A percentile compares a stretch with the other conserved stretches of the same genome.
Evolutionary conservation across 2,329 filamentous ascomycete genomes (phyloP).

Genomic region (Monascus ruber): DNA sequence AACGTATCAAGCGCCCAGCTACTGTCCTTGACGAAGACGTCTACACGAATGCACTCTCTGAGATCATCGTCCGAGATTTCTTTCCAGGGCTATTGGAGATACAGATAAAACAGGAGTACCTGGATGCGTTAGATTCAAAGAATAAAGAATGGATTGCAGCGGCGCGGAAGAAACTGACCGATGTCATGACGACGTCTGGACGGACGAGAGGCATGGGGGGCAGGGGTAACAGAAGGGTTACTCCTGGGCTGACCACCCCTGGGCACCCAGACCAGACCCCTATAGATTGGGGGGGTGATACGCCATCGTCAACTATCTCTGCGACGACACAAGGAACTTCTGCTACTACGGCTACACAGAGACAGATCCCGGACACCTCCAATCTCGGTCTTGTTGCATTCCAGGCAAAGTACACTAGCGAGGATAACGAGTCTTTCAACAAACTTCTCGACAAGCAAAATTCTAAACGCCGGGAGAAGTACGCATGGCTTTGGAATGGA

Average conservation of each 20-base stretch:
- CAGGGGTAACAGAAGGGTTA: conserved; percentile 36
- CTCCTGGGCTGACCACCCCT: conserved; percentile 38
- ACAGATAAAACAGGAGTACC: conserved; percentile 80
- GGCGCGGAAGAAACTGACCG: conserved; percentile 58
- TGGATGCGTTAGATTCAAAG: conserved; percentile 79
- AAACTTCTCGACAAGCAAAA: conserved; percentile 85
- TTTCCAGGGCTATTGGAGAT: conserved; percentile 84
- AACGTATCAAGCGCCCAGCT: conserved; percentile 82
- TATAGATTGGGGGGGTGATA: conserved; percentile 56
- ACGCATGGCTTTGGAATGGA: conserved; percentile 77
- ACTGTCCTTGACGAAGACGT: conserved; percentile 86
- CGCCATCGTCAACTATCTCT: conserved; percentile 48
- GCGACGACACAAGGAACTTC: conserved; percentile 15
- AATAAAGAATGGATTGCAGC: conserved; percentile 77
- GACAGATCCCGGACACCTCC: conserved; percentile 49
- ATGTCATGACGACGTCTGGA: conserved; percentile 68
- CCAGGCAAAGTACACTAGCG: conserved; percentile 87
- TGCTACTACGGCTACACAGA: conserved; percentile 27
- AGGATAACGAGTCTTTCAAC: conserved; percentile 97
- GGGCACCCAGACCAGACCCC: conserved; percentile 16
- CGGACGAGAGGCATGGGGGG: conserved; percentile 34
- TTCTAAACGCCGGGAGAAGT: conserved; percentile 67
- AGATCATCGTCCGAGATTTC: conserved; percentile 94
- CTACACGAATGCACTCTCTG: conserved; percentile 79
- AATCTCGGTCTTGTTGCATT: conserved; percentile 75